A percentile compares a stretch with the other conserved stretches of the same genome.
phyloP scores from a whole-genome alignment of 768 basidiomycete species.

The Harrya chromipes region DNA sequence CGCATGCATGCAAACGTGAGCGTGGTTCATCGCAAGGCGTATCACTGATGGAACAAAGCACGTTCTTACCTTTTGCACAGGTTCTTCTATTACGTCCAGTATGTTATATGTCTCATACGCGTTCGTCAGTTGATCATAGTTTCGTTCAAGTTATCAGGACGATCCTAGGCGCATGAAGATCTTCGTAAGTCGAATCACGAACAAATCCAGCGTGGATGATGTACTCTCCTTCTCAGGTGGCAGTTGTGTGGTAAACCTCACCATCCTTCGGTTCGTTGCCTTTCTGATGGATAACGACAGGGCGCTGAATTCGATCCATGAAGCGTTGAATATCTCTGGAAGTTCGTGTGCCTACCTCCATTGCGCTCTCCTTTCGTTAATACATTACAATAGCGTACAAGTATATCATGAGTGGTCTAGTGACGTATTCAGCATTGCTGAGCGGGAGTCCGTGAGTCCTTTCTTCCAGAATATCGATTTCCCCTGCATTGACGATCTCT shows the following conservation, averaged over 20 bases:
- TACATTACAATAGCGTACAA: background rate
- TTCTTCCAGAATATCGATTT: too few relatives aligned
- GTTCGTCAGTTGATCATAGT: background rate
- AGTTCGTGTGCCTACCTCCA: background rate
- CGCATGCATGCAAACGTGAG: constrained; percentile 1
- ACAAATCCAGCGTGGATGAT: background rate
- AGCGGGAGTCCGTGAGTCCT: background rate
- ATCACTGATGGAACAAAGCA: background rate
- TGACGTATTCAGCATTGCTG: background rate
- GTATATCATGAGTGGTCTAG: background rate
- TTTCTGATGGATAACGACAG: background rate
- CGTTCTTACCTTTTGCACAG: background rate
- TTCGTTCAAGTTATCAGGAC: background rate
- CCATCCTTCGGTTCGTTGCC: too few relatives aligned
- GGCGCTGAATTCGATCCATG: background rate
- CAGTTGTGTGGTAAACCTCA: background rate
- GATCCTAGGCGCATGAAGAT: background rate
- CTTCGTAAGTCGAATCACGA: background rate
- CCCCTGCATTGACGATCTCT: too few relatives aligned
- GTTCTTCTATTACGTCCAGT: constrained; percentile 1
- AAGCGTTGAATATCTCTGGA: background rate
- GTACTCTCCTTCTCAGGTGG: background rate
- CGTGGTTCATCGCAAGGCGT: background rate
- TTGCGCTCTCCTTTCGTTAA: background rate
- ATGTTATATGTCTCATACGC: too few relatives aligned